phyloP scores from a whole-genome alignment of 306 rosid genomes.

The Prunus salicina region DNA sequence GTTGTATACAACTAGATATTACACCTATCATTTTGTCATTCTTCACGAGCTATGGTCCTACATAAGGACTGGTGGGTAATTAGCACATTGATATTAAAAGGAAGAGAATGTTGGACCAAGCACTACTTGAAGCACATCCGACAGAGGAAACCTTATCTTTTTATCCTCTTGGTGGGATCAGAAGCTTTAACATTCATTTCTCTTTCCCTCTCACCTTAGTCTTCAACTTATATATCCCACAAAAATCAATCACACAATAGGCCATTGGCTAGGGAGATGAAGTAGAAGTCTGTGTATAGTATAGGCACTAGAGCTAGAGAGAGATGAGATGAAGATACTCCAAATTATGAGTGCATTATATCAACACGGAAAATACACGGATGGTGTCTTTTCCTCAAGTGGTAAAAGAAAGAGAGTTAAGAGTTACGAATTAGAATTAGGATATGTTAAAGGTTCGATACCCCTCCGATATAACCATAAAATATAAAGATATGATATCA shows the following conservation, averaged over 20 bases:
- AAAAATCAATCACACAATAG: neutral
- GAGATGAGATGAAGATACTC: neutral
- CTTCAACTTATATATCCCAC: neutral
- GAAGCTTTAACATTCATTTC: neutral
- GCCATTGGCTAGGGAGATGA: neutral
- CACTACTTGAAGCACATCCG: constrained; percentile 14
- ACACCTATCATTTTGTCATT: neutral
- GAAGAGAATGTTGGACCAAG: constrained; percentile 11
- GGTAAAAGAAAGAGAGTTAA: too few species aligned
- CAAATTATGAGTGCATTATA: neutral
- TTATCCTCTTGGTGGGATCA: constrained; percentile 29
- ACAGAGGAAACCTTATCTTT: constrained; percentile 24
- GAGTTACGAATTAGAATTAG: too few species aligned
- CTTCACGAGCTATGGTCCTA: neutral
- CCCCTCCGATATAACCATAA: neutral
- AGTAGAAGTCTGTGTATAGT: neutral
- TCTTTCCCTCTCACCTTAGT: neutral
- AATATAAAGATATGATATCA: neutral
- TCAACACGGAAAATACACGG: neutral
- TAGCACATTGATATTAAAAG: constrained; percentile 1
- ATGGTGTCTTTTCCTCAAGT: neutral
- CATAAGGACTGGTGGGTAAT: neutral
- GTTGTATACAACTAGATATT: neutral
- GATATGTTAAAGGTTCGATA: neutral
- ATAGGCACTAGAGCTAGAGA: neutral